phyloP scores from a whole-genome alignment of 2,329 filamentous ascomycete species.

The Aciculosporium take region DNA sequence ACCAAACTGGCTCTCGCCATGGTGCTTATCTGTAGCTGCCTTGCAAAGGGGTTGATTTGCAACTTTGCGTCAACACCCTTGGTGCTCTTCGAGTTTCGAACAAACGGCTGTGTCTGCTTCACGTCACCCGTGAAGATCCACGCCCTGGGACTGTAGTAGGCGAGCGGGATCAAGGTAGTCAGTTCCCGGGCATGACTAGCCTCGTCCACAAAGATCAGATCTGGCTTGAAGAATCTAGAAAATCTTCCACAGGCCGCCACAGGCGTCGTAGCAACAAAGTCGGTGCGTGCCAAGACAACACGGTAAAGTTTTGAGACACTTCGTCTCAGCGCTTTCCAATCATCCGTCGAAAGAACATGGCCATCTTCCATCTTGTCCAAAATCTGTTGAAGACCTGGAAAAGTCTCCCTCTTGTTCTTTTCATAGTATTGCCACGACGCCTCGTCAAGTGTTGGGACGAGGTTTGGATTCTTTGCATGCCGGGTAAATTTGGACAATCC shows the following conservation, averaged over 20 bases:
- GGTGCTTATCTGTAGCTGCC: slow-evolving; percentile 20
- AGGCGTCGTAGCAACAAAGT: slow-evolving; percentile 33
- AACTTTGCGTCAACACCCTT: slow-evolving; percentile 10
- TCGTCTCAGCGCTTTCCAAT: slow-evolving; percentile 17
- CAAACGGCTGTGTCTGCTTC: slow-evolving; percentile 29
- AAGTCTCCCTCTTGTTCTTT: slow-evolving; percentile 15
- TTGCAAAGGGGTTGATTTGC: slow-evolving; percentile 17
- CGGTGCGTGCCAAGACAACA: slow-evolving; percentile 22
- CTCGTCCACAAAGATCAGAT: slow-evolving; percentile 78
- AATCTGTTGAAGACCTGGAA: slow-evolving; percentile 22
- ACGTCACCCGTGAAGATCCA: slow-evolving; percentile 34
- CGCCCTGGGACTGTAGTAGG: slow-evolving; percentile 25
- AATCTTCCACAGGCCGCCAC: slow-evolving; percentile 27
- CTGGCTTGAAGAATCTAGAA: slow-evolving; percentile 51
- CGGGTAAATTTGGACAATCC: slow-evolving; percentile 11
- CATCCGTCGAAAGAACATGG: slow-evolving; percentile 12
- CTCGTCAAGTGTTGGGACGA: slow-evolving; percentile 28
- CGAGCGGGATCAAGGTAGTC: slow-evolving; percentile 29
- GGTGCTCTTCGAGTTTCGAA: slow-evolving; percentile 16
- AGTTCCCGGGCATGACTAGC: slow-evolving; percentile 31
- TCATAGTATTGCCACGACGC: slow-evolving; percentile 27
- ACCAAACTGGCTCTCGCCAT: slow-evolving; percentile 24
- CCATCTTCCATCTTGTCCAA: slow-evolving; percentile 18
- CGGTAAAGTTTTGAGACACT: slow-evolving; percentile 24
- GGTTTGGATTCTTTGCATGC: slow-evolving; percentile 8